phyloP scores from a whole-genome alignment of 352 stramenopile species.

The Globisporangium middletonii region DNA sequence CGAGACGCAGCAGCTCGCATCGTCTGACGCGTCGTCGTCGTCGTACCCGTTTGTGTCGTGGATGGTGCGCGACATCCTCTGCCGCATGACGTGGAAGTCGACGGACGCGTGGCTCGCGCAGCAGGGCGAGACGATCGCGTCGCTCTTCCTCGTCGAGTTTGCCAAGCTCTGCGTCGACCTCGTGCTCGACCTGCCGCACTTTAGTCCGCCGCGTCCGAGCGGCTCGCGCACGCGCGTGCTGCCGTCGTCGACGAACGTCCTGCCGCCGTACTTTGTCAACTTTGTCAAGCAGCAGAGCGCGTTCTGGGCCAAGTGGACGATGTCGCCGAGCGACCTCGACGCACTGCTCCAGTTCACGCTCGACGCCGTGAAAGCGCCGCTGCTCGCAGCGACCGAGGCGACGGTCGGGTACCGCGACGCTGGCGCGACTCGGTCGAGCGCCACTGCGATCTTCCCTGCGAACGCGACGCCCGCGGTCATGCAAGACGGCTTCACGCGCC shows the following conservation, averaged over 20 bases:
- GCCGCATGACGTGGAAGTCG: constrained; percentile 70
- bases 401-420: constrained; percentile 2
- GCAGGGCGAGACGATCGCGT: constrained; percentile 53
- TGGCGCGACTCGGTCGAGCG: background rate
- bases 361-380: constrained; percentile 52
- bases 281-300: constrained; percentile 76
- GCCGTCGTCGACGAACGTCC: constrained; percentile 51
- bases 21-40: constrained; percentile 29
- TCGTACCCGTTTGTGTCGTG: constrained; percentile 80
- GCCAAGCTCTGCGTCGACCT: constrained; percentile 73
- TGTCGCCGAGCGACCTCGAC: constrained; percentile 49
- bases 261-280: constrained; percentile 83
- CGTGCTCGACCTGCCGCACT: constrained; percentile 72
- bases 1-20: constrained; percentile 51
- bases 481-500: constrained; percentile 69
- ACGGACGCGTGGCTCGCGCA: constrained; percentile 60
- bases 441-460: constrained; percentile 27
- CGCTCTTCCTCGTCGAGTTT: constrained; percentile 65
- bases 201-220: constrained; percentile 29
- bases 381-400: constrained; percentile 9
- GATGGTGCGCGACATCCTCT: constrained; percentile 78
- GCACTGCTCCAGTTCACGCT: constrained; percentile 49
- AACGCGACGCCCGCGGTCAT: constrained; percentile 45
- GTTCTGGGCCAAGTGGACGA: constrained; percentile 75
- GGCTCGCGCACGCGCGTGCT: constrained; percentile 25